Base-by-base conservation (phyloP, 352 stramenopile species). In the Globisporangium radiosum region DNA sequence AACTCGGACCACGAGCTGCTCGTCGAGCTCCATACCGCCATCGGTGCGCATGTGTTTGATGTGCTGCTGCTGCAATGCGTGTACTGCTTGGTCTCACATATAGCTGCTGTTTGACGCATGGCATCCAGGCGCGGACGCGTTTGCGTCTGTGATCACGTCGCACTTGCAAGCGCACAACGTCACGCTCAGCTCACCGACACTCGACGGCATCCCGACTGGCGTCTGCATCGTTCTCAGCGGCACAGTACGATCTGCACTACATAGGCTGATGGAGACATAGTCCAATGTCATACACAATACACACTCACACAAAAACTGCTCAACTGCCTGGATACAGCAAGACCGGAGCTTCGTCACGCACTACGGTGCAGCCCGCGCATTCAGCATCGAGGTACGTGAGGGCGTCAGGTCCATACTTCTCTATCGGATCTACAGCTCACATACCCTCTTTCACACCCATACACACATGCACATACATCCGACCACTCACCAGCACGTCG, bases 321-420 rank as follows among this genome's bases (percentile, higher is more conserved):
- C 7, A 43, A 11, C 2, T 57, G n/a, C 7, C 37, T 54, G 47
- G 38, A 52, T 44, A 37, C 62, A 88, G 75, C 71, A 75, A 52
- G 85, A 94, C 54, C 85, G 85, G 15, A 88, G 79, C 52, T 94
- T 94, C 65, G 72, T 92, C 59, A 92, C 85, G 8, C 76, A 92
- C 69, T 92, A 92, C 54, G 83, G 83, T 40, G 83, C 83, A 5
- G 72, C 76, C 1, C 78, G 79, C 43, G 66, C 71, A 57, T 87
- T 90, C 58, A 70, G 69, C 36, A 45, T 86, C 11, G 74, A 90
- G 73, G 79, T 89, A 54, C 60, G 63, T 57, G 7, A 9, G 14
- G 11, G 37, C 13, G 7, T 25, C 19, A 25, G 17, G 17, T 43
- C 25, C 8, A 11, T 4, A 36, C 2, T 0, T 47, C 11, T 13